Conservation (phyloP, 805 yeast genomes). For the Vanderwaltozyma polyspora region DNA sequence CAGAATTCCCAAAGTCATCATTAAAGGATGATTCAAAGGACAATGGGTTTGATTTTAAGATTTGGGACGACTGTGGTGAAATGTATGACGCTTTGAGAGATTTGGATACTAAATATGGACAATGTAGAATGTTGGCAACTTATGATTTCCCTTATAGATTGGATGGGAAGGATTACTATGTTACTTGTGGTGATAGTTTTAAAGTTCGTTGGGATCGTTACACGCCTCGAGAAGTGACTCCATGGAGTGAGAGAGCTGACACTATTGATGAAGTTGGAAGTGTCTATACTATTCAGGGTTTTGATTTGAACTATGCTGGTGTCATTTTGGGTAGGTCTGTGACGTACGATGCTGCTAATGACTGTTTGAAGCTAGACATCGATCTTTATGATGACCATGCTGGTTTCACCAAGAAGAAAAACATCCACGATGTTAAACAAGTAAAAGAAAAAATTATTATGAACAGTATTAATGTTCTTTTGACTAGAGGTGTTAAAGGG, state of each 20-base stretch:
- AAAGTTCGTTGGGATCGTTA: constrained; percentile 38
- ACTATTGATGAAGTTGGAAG: constrained; percentile 39
- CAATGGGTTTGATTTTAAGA: constrained; percentile 23
- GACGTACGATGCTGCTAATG: constrained; percentile 29
- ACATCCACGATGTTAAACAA: constrained; percentile 27
- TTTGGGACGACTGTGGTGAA: constrained; percentile 33
- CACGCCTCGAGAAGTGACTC: constrained; percentile 29
- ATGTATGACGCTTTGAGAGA: constrained; percentile 30
- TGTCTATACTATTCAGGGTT: constrained; percentile 39
- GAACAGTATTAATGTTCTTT: constrained; percentile 35
- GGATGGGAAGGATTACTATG: constrained; percentile 36
- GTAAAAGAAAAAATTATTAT: constrained; percentile 33
- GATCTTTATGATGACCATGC: constrained; percentile 36
- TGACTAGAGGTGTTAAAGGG: constrained; percentile 37
- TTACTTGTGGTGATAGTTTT: constrained; percentile 33
- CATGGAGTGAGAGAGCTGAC: constrained; percentile 38
- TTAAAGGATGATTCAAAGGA: constrained; percentile 9
- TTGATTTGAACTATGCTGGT: constrained; percentile 37
- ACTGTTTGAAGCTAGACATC: constrained; percentile 27
- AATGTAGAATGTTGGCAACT: constrained; percentile 33
- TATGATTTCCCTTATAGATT: constrained; percentile 38
- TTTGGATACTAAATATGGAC: constrained; percentile 28
- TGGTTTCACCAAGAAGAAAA: constrained; percentile 33
- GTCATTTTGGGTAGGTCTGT: constrained; percentile 35
- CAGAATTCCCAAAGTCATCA: constrained; percentile 24